Percentiles rank a stretch among this genome's conserved stretches.
Evolutionary conservation across 139 green algal genomes (phyloP).

Genomic region (Chloropicon primus): DNA sequence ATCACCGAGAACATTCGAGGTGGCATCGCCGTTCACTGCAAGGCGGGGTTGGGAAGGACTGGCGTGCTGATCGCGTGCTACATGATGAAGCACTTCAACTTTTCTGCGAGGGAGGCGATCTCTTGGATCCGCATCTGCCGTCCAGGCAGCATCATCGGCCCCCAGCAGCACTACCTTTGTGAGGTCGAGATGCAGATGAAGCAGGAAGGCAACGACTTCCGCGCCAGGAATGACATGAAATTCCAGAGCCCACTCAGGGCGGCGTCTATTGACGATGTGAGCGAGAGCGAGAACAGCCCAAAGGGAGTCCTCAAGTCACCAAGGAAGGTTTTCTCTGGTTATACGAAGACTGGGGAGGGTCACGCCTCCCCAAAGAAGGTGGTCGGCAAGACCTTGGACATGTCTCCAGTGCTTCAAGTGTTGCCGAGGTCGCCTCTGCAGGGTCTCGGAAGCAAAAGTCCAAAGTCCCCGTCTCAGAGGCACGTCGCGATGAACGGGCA

Average conservation of each 20-base stretch:
- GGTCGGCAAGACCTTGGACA: background rate
- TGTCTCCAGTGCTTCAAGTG: background rate
- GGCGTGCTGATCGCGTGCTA: constrained; percentile 79
- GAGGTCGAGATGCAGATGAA: constrained; percentile 30
- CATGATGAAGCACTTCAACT: constrained; percentile 85
- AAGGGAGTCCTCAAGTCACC: background rate
- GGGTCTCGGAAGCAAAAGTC: background rate
- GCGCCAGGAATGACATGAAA: background rate
- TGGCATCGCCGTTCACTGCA: constrained; percentile 78
- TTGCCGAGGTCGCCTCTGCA: background rate
- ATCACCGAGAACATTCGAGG: constrained; percentile 36
- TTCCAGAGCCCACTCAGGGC: background rate
- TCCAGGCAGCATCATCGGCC: constrained; percentile 79
- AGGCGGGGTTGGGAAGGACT: constrained; percentile 85
- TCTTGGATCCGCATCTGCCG: constrained; percentile 82
- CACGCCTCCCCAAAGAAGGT: background rate
- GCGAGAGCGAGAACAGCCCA: background rate
- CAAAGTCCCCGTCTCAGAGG: background rate
- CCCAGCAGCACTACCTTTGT: constrained; percentile 78
- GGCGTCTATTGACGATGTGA: background rate
- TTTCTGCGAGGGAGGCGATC: constrained; percentile 61
- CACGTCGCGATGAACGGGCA: background rate
- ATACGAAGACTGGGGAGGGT: background rate
- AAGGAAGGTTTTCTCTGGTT: background rate
- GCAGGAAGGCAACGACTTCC: constrained; percentile 11